Conservation (phyloP, 192 early-diverging fungal genomes). For the Phlyctochytrium arcticum region DNA sequence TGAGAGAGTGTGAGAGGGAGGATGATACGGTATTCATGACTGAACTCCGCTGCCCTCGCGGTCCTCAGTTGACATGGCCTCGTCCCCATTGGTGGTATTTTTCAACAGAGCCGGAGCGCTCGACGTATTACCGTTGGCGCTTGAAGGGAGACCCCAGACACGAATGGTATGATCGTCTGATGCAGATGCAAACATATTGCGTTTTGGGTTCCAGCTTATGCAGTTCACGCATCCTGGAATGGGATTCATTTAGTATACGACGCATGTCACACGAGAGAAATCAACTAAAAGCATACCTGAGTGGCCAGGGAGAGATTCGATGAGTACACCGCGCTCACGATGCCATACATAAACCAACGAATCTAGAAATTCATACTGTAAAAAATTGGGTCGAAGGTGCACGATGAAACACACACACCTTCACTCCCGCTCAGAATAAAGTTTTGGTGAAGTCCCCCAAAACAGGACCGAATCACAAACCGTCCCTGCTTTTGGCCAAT, state of each 20-base stretch:
- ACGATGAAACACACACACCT: too few relatives aligned
- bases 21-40: too few relatives aligned
- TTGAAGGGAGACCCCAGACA: slow-evolving; percentile 46
- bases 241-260: too few relatives aligned
- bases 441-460: slow-evolving; percentile 78
- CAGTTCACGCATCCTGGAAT: slow-evolving; percentile 61
- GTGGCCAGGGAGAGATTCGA: slow-evolving; percentile 72
- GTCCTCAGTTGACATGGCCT: too few relatives aligned
- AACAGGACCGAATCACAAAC: slow-evolving; percentile 87
- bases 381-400: too few relatives aligned
- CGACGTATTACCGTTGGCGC: too few relatives aligned
- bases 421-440: slow-evolving; percentile 93
- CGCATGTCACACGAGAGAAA: too few relatives aligned
- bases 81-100: too few relatives aligned
- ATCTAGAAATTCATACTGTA: slow-evolving; percentile 39
- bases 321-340: slow-evolving; percentile 59
- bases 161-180: slow-evolving; percentile 81
- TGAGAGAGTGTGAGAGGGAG: too few relatives aligned
- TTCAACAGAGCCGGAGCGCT: too few relatives aligned
- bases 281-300: too few relatives aligned
- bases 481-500: slow-evolving; percentile 77
- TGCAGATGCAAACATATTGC: slow-evolving; percentile 72
- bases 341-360: slow-evolving; percentile 76
- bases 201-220: slow-evolving; percentile 68
- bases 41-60: too few relatives aligned